Percentiles rank a stretch among this genome's conserved stretches.
These are phyloP conservation scores for Trypanosoma melophagium DNA, from an alignment of 208 protist genomes.

Conservation along the genomic window DNA sequence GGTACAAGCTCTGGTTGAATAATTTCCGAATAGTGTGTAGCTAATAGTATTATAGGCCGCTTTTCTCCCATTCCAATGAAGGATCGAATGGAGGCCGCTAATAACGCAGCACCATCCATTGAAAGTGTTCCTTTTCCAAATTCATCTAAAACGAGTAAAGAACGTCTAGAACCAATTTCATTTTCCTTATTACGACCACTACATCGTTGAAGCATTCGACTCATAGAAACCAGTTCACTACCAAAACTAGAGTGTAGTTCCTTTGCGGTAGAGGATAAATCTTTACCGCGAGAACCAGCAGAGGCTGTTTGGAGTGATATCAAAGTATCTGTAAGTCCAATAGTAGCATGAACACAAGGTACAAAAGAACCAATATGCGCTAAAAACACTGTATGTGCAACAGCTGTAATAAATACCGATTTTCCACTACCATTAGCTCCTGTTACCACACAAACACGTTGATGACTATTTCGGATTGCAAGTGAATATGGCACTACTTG, in stretches of 20 bases:
- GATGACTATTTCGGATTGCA: constrained; percentile 23
- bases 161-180: constrained; percentile 27
- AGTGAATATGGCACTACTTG: constrained; percentile 62
- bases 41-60: constrained; percentile 54
- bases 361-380: constrained; percentile 94
- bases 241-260: constrained; percentile 67
- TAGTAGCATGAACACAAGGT: constrained; percentile 55
- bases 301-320: constrained; percentile 27
- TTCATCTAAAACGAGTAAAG: constrained; percentile 92
- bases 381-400: constrained; percentile 91
- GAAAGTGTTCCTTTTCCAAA: constrained; percentile 94
- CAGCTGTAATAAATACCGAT: constrained; percentile 90
- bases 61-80: constrained; percentile 32
- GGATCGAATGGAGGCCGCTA: constrained; percentile 60
- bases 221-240: constrained; percentile 63
- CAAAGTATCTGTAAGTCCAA: constrained; percentile 62
- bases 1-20: constrained; percentile 26
- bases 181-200: constrained; percentile 14
- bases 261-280: constrained; percentile 8
- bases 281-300: constrained; percentile 10
- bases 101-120: constrained; percentile 79
- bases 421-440: constrained; percentile 92
- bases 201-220: constrained; percentile 56
- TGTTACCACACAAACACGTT: constrained; percentile 72
- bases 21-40: constrained; percentile 75